phyloP scores from a whole-genome alignment of 2,329 filamentous ascomycete genomes.

The Colletotrichum chrysophilum region DNA sequence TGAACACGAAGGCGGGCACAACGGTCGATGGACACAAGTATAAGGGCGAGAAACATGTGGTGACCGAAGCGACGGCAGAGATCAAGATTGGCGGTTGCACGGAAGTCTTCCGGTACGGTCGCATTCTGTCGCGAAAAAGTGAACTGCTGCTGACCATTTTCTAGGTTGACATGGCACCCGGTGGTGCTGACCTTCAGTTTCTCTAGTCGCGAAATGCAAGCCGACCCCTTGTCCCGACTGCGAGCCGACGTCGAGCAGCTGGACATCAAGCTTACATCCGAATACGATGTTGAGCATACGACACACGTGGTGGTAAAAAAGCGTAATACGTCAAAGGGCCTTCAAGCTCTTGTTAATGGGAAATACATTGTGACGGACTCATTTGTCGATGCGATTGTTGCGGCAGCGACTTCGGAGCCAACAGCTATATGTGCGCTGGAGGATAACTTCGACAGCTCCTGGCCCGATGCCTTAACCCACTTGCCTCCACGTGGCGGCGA shows the following conservation, averaged over 20 bases:
- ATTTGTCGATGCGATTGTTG: slow-evolving; percentile 76
- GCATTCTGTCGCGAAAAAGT: neutral
- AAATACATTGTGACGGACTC: slow-evolving; percentile 76
- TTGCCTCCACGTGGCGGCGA: slow-evolving; percentile 80
- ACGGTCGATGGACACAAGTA: slow-evolving; percentile 75
- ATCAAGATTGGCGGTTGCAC: slow-evolving; percentile 77
- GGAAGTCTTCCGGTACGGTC: slow-evolving; percentile 61
- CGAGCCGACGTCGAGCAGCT: slow-evolving; percentile 75
- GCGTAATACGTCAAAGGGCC: slow-evolving; percentile 84
- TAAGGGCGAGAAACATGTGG: slow-evolving; percentile 61
- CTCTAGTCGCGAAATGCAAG: slow-evolving; percentile 71
- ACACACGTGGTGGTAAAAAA: slow-evolving; percentile 91
- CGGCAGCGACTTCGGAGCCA: slow-evolving; percentile 59
- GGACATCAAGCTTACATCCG: slow-evolving; percentile 84
- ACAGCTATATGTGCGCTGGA: slow-evolving; percentile 68
- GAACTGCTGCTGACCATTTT: neutral
- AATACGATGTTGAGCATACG: slow-evolving; percentile 73
- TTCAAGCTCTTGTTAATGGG: slow-evolving; percentile 85
- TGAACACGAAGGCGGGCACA: slow-evolving; percentile 85
- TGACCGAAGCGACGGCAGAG: slow-evolving; percentile 61
- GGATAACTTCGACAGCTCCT: slow-evolving; percentile 76
- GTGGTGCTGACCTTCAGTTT: slow-evolving; percentile 84
- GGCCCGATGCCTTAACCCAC: slow-evolving; percentile 77
- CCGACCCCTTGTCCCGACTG: slow-evolving; percentile 66
- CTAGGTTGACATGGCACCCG: slow-evolving; percentile 78